Evolutionary conservation across 305 asterid species (phyloP), one percentile per base, ranked within the genome.

Genomic region (Nicotiana rustica): DNA sequence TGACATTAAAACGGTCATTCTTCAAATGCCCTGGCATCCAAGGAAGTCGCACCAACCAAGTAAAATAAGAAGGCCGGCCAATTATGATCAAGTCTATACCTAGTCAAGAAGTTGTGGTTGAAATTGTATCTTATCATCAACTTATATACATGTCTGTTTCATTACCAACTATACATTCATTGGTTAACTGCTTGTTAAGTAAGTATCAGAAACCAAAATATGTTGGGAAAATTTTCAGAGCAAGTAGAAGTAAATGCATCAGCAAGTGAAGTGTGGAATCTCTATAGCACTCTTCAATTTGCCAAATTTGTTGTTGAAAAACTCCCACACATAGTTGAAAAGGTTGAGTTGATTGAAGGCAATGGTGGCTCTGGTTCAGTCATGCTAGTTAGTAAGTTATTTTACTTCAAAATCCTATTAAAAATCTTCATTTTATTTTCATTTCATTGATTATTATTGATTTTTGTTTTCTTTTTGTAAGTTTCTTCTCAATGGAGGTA

Each of bases 211-310:
- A 13, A 13, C 3, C 47, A 1, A 33, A 33, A n/a, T 47, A 84
- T 86, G 88, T 75, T 55, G 14, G 88, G 88, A 78, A 86, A 78
- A 77, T 15, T 83, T 59, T 76, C 78, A 7, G 84, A 83, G 21
- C 81, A 83, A 65, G 78, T 67, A 67, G 80, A 80, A 73, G 80
- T 83, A 18, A 67, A 81, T 38, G 86, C 80, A 14, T 1, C 86
- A 75, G 78, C 85, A 76, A 79, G 81, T 65, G 79, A 60, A 61
- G 88, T 84, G 2, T 86, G 88, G 88, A 81, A 81, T 61, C 29
- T 86, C 14, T 80, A 65, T 41, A 73, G 85, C 9, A 59, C 81
- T 8, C 80, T 81, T 31, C 12, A 75, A 41, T 65, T 86, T 4
- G 17, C 83, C 29, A 59, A 69, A 19, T 19, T 77, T 59, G 17